Evolutionary conservation across 2,329 filamentous ascomycete genomes (phyloP), one percentile per base, ranked within the genome.

Genomic region (Phaeosphaeriaceae sp.): DNA sequence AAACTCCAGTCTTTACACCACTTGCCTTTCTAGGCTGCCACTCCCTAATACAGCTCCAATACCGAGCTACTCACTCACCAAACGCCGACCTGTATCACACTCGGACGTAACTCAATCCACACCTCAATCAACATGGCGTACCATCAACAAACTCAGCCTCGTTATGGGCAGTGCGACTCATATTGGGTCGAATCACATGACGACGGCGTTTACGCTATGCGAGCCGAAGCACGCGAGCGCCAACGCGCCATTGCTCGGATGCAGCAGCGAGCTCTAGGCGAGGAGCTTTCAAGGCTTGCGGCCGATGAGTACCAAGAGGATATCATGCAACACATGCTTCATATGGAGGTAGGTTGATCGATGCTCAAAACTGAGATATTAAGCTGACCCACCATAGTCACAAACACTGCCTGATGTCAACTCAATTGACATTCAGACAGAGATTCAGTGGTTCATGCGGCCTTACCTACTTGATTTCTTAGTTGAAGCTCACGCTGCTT

Each of bases 371-470:
- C 68, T 21, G 13, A 34, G 56, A 45, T 20, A 5, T 48, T 43
- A 33, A 51, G 56, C 66, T 75, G 68, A 74, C 37, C 35, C 39
- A 3, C 16, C 13, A 44, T 46, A 87, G 85, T 84, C 87, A 67
- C 89, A 95, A 76, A 97, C 94, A 21, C 81, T 97, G 60, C 90
- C 94, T 45, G 94, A 99, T 75, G 93, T 96, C 73, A 93, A 93
- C 74, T 92, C 95, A 29, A 99, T 99, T 74, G 94, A 99, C 74
- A 97, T 97, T 76, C 94, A 99, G 77, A 92, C 92, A 60, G 94
- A 99, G 82, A 97, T 99, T 57, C 92, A 97, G 73, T 99, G 94
- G 94, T 97, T 95, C 78, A 99, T 99, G 94, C 83, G 94, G 66
- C 94, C 94, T 0, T 97, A 97, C 75, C 87, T 99, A 29, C 89